A percentile compares a stretch with the other conserved stretches of the same genome.
Conservation (phyloP, 108 stramenopile species). For the Aurantiochytrium sp. region DNA sequence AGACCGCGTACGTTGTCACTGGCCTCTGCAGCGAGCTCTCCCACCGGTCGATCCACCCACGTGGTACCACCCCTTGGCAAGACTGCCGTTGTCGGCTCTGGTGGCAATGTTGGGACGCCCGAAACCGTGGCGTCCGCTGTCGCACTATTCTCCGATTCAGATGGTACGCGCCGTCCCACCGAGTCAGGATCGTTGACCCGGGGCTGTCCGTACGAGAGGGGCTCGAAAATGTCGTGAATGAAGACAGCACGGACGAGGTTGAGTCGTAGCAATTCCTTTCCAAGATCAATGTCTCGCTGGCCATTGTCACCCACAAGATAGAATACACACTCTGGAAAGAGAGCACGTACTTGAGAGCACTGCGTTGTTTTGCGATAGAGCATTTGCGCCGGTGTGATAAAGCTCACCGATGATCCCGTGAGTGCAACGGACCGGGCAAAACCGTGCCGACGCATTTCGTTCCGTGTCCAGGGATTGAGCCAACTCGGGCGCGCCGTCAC, state of each 20-base stretch:
- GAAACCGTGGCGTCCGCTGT: too few relatives aligned
- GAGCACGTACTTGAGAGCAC: neutral
- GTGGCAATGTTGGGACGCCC: too few relatives aligned
- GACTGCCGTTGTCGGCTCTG: too few relatives aligned
- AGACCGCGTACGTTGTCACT: neutral
- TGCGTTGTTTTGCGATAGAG: neutral
- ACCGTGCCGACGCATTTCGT: neutral
- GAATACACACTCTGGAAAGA: neutral
- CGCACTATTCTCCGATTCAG: too few relatives aligned
- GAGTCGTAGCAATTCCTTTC: neutral
- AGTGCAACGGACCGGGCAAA: neutral
- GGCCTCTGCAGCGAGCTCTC: neutral
- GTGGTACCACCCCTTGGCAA: too few relatives aligned
- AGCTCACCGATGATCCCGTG: neutral
- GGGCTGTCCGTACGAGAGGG: neutral
- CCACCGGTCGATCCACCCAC: neutral
- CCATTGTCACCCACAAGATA: constrained; percentile 5
- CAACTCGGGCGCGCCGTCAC: constrained; percentile 5
- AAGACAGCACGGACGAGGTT: neutral
- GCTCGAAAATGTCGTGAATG: constrained; percentile 12
- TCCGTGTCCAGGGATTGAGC: neutral
- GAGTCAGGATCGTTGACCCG: neutral
- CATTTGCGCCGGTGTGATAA: constrained; percentile 3
- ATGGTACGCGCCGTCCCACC: too few relatives aligned
- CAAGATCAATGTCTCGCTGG: constrained; percentile 9